These are phyloP conservation scores for Nicotiana otophora DNA, from an alignment of 257 asterid species.

Conservation along the genomic window DNA sequence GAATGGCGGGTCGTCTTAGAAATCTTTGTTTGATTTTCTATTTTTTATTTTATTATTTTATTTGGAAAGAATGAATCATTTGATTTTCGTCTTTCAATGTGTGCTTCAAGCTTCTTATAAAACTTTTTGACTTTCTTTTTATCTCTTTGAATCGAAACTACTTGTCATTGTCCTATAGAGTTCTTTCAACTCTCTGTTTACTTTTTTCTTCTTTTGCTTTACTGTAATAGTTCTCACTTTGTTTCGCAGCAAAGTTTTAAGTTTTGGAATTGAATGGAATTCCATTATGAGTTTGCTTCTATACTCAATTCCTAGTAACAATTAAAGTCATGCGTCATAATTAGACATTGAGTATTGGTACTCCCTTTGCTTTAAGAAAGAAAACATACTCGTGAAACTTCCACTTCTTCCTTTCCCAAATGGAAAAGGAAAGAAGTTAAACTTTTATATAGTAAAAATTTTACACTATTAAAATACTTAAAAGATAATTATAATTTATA, in stretches of 20 bases:
- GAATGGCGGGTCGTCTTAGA: conserved; percentile 9
- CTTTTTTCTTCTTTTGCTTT: background rate
- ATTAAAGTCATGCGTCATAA: conserved; percentile 12
- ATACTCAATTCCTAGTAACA: background rate
- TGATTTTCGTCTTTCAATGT: background rate
- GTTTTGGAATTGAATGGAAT: background rate
- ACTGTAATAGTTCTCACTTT: background rate
- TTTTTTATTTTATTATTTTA: background rate
- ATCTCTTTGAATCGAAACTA: background rate
- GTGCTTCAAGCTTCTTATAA: background rate
- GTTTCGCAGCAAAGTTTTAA: background rate
- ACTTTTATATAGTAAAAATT: background rate
- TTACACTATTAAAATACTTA: too few relatives aligned
- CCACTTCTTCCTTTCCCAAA: background rate
- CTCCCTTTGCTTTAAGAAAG: conserved; percentile 8
- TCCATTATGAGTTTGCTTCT: conserved; percentile 1
- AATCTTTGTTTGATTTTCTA: background rate
- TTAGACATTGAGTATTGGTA: background rate
- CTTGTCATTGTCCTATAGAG: background rate
- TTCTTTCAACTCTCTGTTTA: background rate
- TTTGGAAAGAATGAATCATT: background rate
- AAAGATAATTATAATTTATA: too few relatives aligned
- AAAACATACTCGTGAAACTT: background rate
- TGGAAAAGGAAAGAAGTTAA: background rate
- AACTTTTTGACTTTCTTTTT: conserved; percentile 7